Evolutionary conservation across 2,329 filamentous ascomycete genomes (phyloP).

Genomic region (Calonectria multiphialidica): DNA sequence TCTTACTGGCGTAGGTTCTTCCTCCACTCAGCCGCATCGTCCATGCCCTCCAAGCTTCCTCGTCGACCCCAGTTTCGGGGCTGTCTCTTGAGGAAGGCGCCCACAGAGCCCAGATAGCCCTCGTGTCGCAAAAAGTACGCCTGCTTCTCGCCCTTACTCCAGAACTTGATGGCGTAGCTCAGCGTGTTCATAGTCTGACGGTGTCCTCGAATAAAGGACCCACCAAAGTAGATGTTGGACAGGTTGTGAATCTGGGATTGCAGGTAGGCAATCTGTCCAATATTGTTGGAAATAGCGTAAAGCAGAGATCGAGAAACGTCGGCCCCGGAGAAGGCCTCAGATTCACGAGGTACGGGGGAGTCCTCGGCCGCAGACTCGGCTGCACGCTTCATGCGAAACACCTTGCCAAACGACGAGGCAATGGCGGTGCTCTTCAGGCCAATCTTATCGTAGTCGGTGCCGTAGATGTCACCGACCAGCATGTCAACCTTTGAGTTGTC

Average conservation of each 20-base stretch:
- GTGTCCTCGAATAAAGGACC: slow-evolving; percentile 95
- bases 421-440: slow-evolving; percentile 96
- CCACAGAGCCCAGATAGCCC: slow-evolving; percentile 93
- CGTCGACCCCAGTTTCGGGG: slow-evolving; percentile 91
- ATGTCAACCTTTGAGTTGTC: slow-evolving; percentile 96
- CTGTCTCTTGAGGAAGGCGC: slow-evolving; percentile 92
- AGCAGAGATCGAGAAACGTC: slow-evolving; percentile 93
- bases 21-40: slow-evolving; percentile 48
- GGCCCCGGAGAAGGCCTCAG: slow-evolving; percentile 72
- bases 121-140: slow-evolving; percentile 97
- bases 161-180: slow-evolving; percentile 97
- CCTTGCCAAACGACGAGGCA: slow-evolving; percentile 95
- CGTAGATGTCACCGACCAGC: slow-evolving; percentile 98
- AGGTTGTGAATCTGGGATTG: slow-evolving; percentile 95
- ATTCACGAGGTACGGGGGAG: slow-evolving; percentile 66
- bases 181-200: slow-evolving; percentile 98
- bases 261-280: slow-evolving; percentile 97
- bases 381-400: slow-evolving; percentile 91
- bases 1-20: slow-evolving; percentile 35
- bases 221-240: slow-evolving; percentile 96
- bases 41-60: slow-evolving; percentile 75
- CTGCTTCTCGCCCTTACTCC: slow-evolving; percentile 93
- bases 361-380: slow-evolving; percentile 86
- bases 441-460: slow-evolving; percentile 95
- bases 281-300: slow-evolving; percentile 97